These are phyloP conservation scores for Candida sithepensis DNA, from an alignment of 805 yeast genomes.

Conservation along the genomic window DNA sequence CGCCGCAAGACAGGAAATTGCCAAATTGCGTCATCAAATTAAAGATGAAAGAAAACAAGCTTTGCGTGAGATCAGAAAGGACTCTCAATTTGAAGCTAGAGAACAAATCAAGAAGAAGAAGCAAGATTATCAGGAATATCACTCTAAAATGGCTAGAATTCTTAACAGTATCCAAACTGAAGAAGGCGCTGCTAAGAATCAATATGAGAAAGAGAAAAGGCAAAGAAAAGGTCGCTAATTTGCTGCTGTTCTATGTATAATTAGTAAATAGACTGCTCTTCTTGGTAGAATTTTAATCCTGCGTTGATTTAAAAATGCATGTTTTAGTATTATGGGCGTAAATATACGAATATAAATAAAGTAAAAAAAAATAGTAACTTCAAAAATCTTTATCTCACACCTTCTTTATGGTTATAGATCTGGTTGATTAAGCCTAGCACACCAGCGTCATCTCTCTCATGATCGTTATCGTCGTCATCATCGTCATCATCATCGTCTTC, in stretches of 20 bases:
- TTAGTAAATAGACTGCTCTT: not conserved
- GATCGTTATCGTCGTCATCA: constrained; percentile 25
- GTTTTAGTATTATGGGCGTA: not conserved
- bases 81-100: constrained; percentile 80
- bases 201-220: constrained; percentile 82
- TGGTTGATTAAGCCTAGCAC: constrained; percentile 74
- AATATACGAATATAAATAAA: not conserved
- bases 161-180: constrained; percentile 84
- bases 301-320: not conserved
- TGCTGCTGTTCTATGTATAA: not conserved
- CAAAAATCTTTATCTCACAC: constrained; percentile 8
- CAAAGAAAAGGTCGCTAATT: constrained; percentile 45
- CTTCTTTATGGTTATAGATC: constrained; percentile 54
- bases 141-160: constrained; percentile 83
- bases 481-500: constrained; percentile 17
- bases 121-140: constrained; percentile 71
- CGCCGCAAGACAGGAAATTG: constrained; percentile 73
- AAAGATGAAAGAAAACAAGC: constrained; percentile 90
- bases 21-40: constrained; percentile 76
- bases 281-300: not conserved
- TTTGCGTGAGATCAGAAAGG: constrained; percentile 86
- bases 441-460: constrained; percentile 40
- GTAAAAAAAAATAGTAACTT: not conserved
- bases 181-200: constrained; percentile 93
- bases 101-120: constrained; percentile 80